Percentiles rank a stretch among this genome's conserved stretches.
Conservation (phyloP, 1,139 yeast genomes). For the Blastobotrys aristatus region DNA sequence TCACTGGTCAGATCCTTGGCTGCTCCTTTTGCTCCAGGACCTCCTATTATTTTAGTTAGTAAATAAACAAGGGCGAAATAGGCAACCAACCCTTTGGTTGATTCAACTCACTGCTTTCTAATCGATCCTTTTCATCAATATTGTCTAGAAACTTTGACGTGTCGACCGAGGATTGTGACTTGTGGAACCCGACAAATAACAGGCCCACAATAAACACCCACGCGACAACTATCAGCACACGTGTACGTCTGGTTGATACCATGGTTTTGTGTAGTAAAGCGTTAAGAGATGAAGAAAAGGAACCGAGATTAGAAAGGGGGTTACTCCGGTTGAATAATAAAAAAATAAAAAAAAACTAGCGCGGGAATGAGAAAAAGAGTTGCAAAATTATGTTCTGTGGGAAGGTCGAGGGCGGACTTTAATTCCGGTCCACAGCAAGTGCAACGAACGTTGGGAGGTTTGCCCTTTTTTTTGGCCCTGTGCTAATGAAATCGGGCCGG, state of each 20-base stretch:
- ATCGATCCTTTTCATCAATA: slow-evolving; percentile 25
- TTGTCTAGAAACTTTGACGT: slow-evolving; percentile 20
- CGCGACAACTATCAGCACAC: slow-evolving; percentile 27
- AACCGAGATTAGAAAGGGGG: not conserved
- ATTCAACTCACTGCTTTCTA: slow-evolving; percentile 22
- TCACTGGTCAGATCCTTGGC: slow-evolving; percentile 29
- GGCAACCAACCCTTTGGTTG: slow-evolving; percentile 10
- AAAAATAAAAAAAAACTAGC: not conserved
- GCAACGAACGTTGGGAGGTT: too few species aligned
- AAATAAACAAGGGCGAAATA: slow-evolving; percentile 1
- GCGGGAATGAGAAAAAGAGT: not conserved
- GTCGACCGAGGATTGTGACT: slow-evolving; percentile 20
- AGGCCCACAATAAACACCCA: slow-evolving; percentile 27
- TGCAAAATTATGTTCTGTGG: too few species aligned
- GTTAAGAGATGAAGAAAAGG: not conserved
- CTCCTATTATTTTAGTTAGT: slow-evolving; percentile 1
- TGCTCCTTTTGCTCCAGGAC: slow-evolving; percentile 11
- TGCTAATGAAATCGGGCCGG: too few species aligned
- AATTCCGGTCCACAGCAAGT: too few species aligned
- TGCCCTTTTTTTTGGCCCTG: too few species aligned
- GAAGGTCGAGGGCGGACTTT: too few species aligned
- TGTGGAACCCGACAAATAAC: slow-evolving; percentile 26
- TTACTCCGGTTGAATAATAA: not conserved
- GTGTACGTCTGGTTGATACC: slow-evolving; percentile 29
- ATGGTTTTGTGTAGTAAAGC: slow-evolving; percentile 14